Conservation (phyloP, 2,329 filamentous ascomycete species). For the Fusarium pseudograminearum region DNA sequence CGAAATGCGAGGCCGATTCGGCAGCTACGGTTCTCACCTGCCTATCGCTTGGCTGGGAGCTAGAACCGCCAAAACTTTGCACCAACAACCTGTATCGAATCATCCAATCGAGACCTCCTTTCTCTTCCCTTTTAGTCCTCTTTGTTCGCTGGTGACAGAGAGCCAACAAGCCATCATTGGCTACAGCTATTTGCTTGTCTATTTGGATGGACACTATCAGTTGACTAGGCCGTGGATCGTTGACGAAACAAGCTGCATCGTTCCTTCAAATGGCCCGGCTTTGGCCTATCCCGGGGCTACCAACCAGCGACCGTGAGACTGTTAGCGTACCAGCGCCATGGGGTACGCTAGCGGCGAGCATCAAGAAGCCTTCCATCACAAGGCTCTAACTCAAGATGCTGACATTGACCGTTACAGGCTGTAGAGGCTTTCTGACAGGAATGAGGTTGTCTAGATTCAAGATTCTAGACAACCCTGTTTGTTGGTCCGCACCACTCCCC, state of each 20-base stretch:
- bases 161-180: conserved; percentile 25
- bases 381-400: conserved; percentile 9
- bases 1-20: conserved; percentile 5
- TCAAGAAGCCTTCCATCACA: conserved; percentile 17
- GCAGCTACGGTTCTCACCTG: conserved; percentile 13
- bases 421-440: conserved; percentile 33
- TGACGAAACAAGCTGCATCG: conserved; percentile 43
- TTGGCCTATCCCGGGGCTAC: conserved; percentile 30
- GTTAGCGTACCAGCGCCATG: conserved; percentile 45
- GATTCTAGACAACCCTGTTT: conserved; percentile 29
- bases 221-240: conserved; percentile 37
- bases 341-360: conserved; percentile 36
- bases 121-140: conserved; percentile 9
- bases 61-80: conserved; percentile 21
- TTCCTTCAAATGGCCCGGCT: conserved; percentile 39
- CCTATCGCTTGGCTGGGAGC: conserved; percentile 11
- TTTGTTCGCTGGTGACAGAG: conserved; percentile 17
- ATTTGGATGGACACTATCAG: conserved; percentile 17
- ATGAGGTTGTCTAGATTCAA: conserved; percentile 37
- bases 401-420: conserved; percentile 39
- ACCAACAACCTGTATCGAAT: conserved; percentile 27
- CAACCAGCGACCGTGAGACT: conserved; percentile 39
- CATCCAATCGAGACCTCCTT: conserved; percentile 14
- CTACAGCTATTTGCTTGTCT: conserved; percentile 6
- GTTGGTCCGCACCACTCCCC: conserved; percentile 21